Evolutionary conservation across 1,284 basidiomycete species (phyloP).

Genomic region (Malassezia sympodialis): DNA sequence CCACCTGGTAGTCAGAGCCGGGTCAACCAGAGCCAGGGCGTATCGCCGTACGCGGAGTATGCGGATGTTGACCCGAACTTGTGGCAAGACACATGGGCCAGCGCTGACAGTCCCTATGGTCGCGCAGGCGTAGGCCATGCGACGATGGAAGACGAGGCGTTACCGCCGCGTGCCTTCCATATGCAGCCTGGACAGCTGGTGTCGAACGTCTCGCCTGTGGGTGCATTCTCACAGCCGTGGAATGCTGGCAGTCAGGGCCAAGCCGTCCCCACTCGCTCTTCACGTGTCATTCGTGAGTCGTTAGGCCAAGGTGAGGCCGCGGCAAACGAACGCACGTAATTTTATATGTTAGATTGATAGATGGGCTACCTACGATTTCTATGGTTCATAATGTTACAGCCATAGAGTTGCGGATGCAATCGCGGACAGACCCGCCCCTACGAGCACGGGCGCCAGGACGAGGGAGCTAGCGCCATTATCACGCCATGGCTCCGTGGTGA

Average conservation of each 20-base stretch:
- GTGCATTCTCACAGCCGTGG: constrained; percentile 12
- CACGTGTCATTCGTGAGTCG: background rate
- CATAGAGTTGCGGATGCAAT: background rate
- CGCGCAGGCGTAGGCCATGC: constrained; percentile 13
- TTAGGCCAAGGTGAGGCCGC: background rate
- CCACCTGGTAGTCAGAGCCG: background rate
- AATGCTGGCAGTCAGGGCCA: background rate
- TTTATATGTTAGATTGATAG: background rate
- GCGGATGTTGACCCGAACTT: background rate
- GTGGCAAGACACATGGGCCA: constrained; percentile 8
- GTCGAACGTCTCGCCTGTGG: constrained; percentile 5
- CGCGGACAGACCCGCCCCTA: background rate
- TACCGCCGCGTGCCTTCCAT: constrained; percentile 13
- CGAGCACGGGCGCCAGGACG: background rate
- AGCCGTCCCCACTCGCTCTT: background rate
- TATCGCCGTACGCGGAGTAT: background rate
- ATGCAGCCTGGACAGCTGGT: constrained; percentile 15
- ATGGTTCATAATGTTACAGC: background rate
- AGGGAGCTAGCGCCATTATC: background rate
- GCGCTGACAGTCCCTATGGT: constrained; percentile 12
- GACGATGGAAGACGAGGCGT: constrained; percentile 4
- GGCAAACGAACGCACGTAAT: background rate
- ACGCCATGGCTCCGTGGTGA: constrained; percentile 6
- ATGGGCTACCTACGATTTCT: background rate
- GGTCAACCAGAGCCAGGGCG: background rate